phyloP scores from a whole-genome alignment of 2,329 filamentous ascomycete genomes.

The Fusarium sp. region DNA sequence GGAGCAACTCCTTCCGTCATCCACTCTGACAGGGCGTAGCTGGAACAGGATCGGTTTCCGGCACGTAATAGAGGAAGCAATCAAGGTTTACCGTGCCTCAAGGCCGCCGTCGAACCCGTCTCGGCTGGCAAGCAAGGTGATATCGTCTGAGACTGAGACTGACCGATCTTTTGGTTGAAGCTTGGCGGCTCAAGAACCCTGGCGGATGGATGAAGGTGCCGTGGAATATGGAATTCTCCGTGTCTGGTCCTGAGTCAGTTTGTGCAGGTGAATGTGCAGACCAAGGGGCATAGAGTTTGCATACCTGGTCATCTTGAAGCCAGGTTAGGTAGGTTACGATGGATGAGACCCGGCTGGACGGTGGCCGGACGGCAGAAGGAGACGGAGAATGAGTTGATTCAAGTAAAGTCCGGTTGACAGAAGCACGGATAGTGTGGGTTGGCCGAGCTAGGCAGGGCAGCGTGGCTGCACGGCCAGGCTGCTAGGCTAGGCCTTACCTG shows the following conservation, averaged over 20 bases:
- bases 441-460: slow-evolving; percentile 23
- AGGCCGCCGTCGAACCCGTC: slow-evolving; percentile 3
- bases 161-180: slow-evolving; percentile 2
- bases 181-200: slow-evolving; percentile 20
- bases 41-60: background rate
- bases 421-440: slow-evolving; percentile 16
- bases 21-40: slow-evolving; percentile 3
- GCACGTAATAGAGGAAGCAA: background rate
- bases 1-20: background rate
- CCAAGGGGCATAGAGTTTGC: slow-evolving; percentile 21
- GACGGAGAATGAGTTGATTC: slow-evolving; percentile 28
- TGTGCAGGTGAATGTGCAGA: background rate
- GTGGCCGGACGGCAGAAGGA: slow-evolving; percentile 24
- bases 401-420: slow-evolving; percentile 25
- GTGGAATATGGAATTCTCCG: slow-evolving; percentile 23
- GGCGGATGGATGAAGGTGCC: slow-evolving; percentile 9
- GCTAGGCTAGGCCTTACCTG: background rate
- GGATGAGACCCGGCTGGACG: slow-evolving; percentile 26
- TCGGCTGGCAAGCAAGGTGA: slow-evolving; percentile 28
- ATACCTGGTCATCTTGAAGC: slow-evolving; percentile 28
- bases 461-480: slow-evolving; percentile 4
- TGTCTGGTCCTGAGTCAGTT: slow-evolving; percentile 33
- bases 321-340: slow-evolving; percentile 22
- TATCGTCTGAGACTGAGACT: slow-evolving; percentile 33
- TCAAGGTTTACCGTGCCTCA: slow-evolving; percentile 14